Base-by-base conservation (phyloP, 192 early-diverging fungal genomes). In the Podochytrium sp. region DNA sequence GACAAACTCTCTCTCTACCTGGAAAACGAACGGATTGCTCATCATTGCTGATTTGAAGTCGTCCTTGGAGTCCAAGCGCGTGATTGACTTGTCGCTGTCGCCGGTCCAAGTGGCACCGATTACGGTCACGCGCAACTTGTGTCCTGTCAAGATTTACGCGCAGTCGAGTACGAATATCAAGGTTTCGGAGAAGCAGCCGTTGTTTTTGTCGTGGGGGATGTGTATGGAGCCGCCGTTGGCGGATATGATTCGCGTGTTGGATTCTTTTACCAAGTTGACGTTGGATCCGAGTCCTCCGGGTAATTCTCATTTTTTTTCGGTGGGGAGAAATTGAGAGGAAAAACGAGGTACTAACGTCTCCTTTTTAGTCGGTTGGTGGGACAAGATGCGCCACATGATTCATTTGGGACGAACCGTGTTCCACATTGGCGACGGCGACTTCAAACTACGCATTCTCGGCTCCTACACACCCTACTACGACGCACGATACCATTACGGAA, bases 341-440 rank as follows among this genome's bases (percentile, higher is more conserved):
- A 38, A 37, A 29, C 59, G 38, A 61, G 30, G 30, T 65, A n/a
- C 30, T 55, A 20, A 55, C 52, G 33, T 57, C 29, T 65, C 27
- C 20, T 60, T 47, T 57, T 40, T 23, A 71, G 73, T 84, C 33
- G 83, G 83, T 2, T 85, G 86, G 86, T 87, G 86, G 86, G 86
- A 87, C 61, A 87, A 87, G 59, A 58, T 84, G 30, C 58, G 86
- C 5, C 47, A 86, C 14, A 79, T 87, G 25, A n/a, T 84, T 39
- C 86, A 87, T 71, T 79, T 84, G 6, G 61, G 59, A 39, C 70
- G 83, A 57, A 75, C 60, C 18, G 34, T 85, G 4, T 35, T 76
- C 58, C 61, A 83, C 7, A 78, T 77, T 20, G 81, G 77, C 2
- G 77, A 77, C 60, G 86, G 86, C 3, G 75, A 77, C 25, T 41